Evolutionary conservation across 176 grass and related monocot genomes (phyloP).

Genomic region (Microstegium vimineum): DNA sequence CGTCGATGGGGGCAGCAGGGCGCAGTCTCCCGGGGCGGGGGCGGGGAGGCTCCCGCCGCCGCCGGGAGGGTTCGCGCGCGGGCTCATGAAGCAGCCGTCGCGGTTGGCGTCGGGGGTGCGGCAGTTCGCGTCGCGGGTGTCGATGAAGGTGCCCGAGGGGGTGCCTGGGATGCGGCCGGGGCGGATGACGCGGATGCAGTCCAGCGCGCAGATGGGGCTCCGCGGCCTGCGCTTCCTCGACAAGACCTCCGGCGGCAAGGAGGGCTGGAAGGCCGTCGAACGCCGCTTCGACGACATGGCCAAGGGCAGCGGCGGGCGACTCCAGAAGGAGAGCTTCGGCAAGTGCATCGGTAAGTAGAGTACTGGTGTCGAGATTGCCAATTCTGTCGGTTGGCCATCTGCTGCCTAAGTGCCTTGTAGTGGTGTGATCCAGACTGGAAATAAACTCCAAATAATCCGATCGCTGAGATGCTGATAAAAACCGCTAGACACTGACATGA

Average conservation of each 20-base stretch:
- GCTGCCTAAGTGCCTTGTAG: neutral
- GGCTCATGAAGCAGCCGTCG: conserved; percentile 56
- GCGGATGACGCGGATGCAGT: conserved; percentile 65
- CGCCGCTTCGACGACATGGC: conserved; percentile 72
- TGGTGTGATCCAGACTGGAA: neutral
- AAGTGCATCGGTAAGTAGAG: conserved; percentile 80
- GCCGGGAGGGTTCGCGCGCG: conserved; percentile 26
- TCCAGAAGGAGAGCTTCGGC: conserved; percentile 86
- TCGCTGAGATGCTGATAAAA: neutral
- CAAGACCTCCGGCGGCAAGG: conserved; percentile 70
- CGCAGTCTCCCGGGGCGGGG: neutral
- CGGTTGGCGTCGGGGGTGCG: conserved; percentile 46
- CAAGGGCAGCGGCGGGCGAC: conserved; percentile 31
- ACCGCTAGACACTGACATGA: neutral
- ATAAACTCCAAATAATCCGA: neutral
- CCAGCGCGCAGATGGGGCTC: conserved; percentile 62
- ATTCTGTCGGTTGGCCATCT: neutral
- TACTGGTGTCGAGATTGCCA: neutral
- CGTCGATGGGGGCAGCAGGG: neutral
- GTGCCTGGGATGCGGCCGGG: conserved; percentile 34
- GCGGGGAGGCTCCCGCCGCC: conserved; percentile 16
- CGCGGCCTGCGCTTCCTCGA: conserved; percentile 72
- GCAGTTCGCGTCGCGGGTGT: conserved; percentile 59
- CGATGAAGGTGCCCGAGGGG: conserved; percentile 70
- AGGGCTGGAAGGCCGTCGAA: conserved; percentile 78